Conservation (phyloP, 108 stramenopile species). For the Cylindrotheca closterium region DNA sequence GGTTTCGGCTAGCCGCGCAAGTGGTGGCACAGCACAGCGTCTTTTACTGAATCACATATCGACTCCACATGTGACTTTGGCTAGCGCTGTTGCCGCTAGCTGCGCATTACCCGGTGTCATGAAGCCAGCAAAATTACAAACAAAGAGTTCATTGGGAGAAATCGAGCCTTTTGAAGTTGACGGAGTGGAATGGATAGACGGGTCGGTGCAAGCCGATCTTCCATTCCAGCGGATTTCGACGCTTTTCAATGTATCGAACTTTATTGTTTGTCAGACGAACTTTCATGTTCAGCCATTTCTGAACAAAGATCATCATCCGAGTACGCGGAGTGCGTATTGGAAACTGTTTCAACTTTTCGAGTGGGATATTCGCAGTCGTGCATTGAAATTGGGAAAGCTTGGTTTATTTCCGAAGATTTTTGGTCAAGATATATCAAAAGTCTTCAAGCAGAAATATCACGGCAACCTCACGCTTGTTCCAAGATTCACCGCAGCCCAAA, state of each 20-base stretch:
- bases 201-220: constrained; percentile 90
- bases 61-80: constrained; percentile 90
- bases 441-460: constrained; percentile 93
- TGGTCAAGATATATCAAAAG: constrained; percentile 89
- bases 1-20: constrained; percentile 82
- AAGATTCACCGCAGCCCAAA: constrained; percentile 78
- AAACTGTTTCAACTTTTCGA: constrained; percentile 79
- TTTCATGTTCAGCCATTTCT: constrained; percentile 92
- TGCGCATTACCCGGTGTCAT: constrained; percentile 93
- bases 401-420: constrained; percentile 90
- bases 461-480: constrained; percentile 87
- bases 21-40: constrained; percentile 75
- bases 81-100: constrained; percentile 86
- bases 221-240: constrained; percentile 92
- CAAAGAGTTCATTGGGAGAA: constrained; percentile 78
- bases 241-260: constrained; percentile 89
- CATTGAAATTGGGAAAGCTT: constrained; percentile 71
- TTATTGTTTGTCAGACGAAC: constrained; percentile 90
- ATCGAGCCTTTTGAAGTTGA: constrained; percentile 91
- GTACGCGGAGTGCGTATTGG: constrained; percentile 66
- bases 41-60: constrained; percentile 90
- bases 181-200: constrained; percentile 95
- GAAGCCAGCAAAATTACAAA: constrained; percentile 83
- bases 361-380: constrained; percentile 84
- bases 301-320: constrained; percentile 85